Conservation (phyloP, 257 asterid genomes). For the Ligustrum vulgare region DNA sequence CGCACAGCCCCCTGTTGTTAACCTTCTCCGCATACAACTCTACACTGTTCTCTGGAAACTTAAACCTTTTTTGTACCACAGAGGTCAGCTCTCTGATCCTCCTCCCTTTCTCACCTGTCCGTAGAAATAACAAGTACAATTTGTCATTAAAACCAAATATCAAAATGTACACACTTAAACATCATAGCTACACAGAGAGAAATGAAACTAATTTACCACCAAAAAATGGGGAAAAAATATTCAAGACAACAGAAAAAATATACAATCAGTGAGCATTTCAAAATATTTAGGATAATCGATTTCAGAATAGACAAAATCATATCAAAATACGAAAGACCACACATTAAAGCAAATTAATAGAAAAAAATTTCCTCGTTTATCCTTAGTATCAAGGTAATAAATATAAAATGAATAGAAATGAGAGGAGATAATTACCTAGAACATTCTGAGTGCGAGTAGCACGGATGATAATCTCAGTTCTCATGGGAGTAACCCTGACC, state of each 20-base stretch:
- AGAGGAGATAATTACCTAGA: background rate
- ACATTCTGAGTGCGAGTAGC: slow-evolving; percentile 9
- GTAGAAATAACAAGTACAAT: background rate
- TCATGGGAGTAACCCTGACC: background rate
- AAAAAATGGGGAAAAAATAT: too few species aligned
- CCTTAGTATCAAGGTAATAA: background rate
- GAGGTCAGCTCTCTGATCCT: slow-evolving; percentile 7
- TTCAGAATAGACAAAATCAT: background rate
- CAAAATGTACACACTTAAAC: background rate
- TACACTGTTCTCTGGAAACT: background rate
- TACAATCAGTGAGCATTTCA: too few species aligned
- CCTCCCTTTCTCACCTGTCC: background rate
- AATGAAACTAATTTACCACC: background rate
- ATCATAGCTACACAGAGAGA: background rate
- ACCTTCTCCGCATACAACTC: background rate
- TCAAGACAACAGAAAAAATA: background rate
- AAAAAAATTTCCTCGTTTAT: too few species aligned
- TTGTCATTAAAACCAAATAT: too few species aligned
- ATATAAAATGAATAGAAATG: background rate
- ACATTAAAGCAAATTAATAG: background rate
- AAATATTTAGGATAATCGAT: too few species aligned
- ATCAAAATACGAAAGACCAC: background rate
- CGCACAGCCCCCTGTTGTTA: background rate
- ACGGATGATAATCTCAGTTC: background rate
- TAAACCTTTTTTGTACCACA: background rate